Evolutionary conservation across 2,329 filamentous ascomycete species (phyloP), one percentile per base, ranked within the genome.

Genomic region (Colletotrichum tanaceti): DNA sequence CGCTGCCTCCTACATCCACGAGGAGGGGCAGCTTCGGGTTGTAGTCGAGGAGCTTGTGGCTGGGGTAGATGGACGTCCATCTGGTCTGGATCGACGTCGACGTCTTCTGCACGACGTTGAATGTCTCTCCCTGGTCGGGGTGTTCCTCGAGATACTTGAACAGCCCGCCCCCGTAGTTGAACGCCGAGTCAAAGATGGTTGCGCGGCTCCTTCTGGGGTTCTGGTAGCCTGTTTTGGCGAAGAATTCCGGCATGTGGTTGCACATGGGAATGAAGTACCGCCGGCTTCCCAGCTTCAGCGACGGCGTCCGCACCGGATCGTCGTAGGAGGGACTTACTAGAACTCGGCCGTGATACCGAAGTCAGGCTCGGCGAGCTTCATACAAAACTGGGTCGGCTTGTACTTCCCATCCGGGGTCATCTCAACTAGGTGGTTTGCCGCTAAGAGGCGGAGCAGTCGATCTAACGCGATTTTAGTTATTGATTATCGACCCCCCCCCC

Each of bases 51-150:
- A 63, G 50, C 1, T 7, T 55, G 14, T 46, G 35, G 4, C 43
- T 49, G n/a, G 64, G 64, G 41, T 47, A 63, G 11, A 66, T 49
- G 5, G 49, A 38, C 1, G 58, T 66, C 63, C 63, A 66, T 7
- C 50, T 47, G 16, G 58, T 16, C 18, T 55, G 50, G 10, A 18
- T 43, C 1, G 43, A 50, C 3, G 58, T 63, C 22, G 22, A 38
- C 9, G 16, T 16, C 7, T 55, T 62, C 20, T 66, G 63, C 13
- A 49, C 14, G 4, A 54, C n/a, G n/a, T 66, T 66, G 24, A 66
- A 66, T 1, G 22, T 24, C 28, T 50, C n/a, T 1, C 63, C 35
- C 24, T 52, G 16, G 1, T 14, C 43, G 0, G 58, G 50, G 14
- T 57, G 4, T 5, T 39, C 20, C 4, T 57, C 5, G 2, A 63